Conservation (phyloP, 331 rosid genomes). For the Stylosanthes scabra region DNA sequence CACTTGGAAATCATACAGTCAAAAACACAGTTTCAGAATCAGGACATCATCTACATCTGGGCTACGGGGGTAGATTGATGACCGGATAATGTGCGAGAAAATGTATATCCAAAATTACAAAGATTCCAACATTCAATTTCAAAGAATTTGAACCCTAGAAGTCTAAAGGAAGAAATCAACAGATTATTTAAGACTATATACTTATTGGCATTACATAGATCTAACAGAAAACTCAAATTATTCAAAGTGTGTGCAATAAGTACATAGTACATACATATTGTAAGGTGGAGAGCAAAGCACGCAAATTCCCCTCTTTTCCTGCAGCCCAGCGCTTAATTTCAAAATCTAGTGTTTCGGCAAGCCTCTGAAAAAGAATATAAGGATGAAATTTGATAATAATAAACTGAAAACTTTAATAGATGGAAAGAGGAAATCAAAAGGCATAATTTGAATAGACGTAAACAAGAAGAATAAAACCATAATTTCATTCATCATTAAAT, state of each 20-base stretch:
- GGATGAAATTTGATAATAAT: conserved; percentile 29
- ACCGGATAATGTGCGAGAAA: conserved; percentile 29
- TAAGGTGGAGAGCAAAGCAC: conserved; percentile 90
- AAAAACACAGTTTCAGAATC: conserved; percentile 15
- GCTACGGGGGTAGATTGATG: conserved; percentile 16
- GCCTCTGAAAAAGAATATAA: conserved; percentile 67
- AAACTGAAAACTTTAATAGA: background rate
- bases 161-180: background rate
- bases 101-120: conserved; percentile 23
- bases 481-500: background rate
- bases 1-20: conserved; percentile 23
- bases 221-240: conserved; percentile 29
- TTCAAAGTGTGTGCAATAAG: conserved; percentile 12
- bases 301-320: conserved; percentile 98
- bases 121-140: conserved; percentile 47
- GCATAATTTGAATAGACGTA: background rate
- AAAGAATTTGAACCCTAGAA: conserved; percentile 56
- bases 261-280: conserved; percentile 76
- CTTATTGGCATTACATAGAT: conserved; percentile 10
- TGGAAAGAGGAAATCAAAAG: background rate
- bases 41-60: conserved; percentile 28
- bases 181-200: conserved; percentile 25
- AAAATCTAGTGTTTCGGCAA: conserved; percentile 84
- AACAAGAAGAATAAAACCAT: background rate
- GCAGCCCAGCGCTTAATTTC: conserved; percentile 99